A percentile compares a stretch with the other conserved stretches of the same genome.
These are phyloP conservation scores for Beauveria brongniartii DNA, from an alignment of 2,329 filamentous ascomycete species.

Conservation along the genomic window DNA sequence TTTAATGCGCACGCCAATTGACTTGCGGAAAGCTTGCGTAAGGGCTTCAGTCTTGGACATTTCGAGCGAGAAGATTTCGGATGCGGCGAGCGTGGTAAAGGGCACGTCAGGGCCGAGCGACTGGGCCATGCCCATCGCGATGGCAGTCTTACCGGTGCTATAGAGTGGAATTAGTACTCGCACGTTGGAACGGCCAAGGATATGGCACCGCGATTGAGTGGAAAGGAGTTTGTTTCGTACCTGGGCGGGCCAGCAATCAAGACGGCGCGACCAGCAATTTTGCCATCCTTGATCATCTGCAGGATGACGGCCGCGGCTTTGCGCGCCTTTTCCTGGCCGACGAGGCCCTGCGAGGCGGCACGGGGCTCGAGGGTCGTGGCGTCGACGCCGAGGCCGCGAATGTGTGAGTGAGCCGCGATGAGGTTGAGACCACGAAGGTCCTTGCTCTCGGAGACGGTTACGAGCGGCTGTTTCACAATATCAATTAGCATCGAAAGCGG, in stretches of 20 bases:
- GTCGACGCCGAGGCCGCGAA: slow-evolving; percentile 91
- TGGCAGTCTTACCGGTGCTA: slow-evolving; percentile 95
- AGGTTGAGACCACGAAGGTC: slow-evolving; percentile 95
- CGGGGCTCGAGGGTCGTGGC: slow-evolving; percentile 83
- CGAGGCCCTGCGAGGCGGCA: slow-evolving; percentile 78
- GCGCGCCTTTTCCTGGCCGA: slow-evolving; percentile 91
- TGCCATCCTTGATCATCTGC: slow-evolving; percentile 98
- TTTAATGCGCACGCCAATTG: slow-evolving; percentile 95
- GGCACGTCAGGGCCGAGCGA: slow-evolving; percentile 89
- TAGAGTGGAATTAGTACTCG: neutral
- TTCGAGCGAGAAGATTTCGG: slow-evolving; percentile 96
- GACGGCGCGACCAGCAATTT: slow-evolving; percentile 92
- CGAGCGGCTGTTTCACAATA: slow-evolving; percentile 38
- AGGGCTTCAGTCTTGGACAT: slow-evolving; percentile 99
- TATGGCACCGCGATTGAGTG: too few species aligned
- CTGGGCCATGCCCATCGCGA: slow-evolving; percentile 98
- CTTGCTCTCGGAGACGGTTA: slow-evolving; percentile 88
- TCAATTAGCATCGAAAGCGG: slow-evolving; percentile 15
- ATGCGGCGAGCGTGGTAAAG: slow-evolving; percentile 91
- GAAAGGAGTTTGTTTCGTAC: slow-evolving; percentile 28
- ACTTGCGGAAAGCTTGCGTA: slow-evolving; percentile 97
- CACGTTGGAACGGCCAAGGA: neutral
- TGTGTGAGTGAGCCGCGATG: slow-evolving; percentile 97
- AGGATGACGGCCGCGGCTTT: slow-evolving; percentile 94
- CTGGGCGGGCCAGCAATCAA: slow-evolving; percentile 90